Evolutionary conservation across 1,284 basidiomycete species (phyloP).

Genomic region (Cryptococcus hybrid): DNA sequence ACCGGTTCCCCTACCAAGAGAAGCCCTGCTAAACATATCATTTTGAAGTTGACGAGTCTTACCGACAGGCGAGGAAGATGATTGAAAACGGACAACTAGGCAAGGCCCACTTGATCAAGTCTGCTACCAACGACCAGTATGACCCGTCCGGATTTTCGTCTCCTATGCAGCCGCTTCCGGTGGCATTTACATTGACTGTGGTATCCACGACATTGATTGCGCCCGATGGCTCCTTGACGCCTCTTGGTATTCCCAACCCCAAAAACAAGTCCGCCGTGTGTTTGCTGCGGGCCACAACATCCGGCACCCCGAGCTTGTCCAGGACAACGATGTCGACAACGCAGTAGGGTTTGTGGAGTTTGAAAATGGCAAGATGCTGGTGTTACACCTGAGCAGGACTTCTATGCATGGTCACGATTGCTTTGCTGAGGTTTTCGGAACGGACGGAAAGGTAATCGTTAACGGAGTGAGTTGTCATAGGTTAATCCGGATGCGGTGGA

Average conservation of each 20-base stretch:
- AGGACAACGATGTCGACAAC: conserved; percentile 31
- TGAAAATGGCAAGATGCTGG: conserved; percentile 10
- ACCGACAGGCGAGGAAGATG: conserved; percentile 17
- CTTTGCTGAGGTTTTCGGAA: conserved; percentile 30
- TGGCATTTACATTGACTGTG: conserved; percentile 37
- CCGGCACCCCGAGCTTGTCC: conserved; percentile 27
- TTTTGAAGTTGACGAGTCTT: conserved; percentile 31
- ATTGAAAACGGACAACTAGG: conserved; percentile 25
- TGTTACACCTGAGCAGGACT: conserved; percentile 29
- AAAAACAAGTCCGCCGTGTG: conserved; percentile 27
- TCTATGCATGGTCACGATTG: conserved; percentile 31
- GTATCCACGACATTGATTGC: conserved; percentile 39
- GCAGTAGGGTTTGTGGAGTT: conserved; percentile 27
- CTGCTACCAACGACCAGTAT: conserved; percentile 30
- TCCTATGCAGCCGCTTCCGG: conserved; percentile 28
- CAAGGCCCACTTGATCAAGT: conserved; percentile 24
- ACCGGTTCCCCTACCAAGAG: neutral
- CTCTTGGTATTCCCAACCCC: conserved; percentile 9
- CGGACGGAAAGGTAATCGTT: conserved; percentile 25
- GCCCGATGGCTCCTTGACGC: conserved; percentile 23
- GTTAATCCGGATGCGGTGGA: neutral
- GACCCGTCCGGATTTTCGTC: conserved; percentile 36
- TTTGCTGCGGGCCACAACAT: conserved; percentile 27
- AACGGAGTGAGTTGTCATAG: conserved; percentile 20
- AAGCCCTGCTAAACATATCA: neutral